A percentile compares a stretch with the other conserved stretches of the same genome.
These are phyloP conservation scores for Raffaelea deltoideospora DNA, from an alignment of 2,329 filamentous ascomycete species.

Conservation along the genomic window DNA sequence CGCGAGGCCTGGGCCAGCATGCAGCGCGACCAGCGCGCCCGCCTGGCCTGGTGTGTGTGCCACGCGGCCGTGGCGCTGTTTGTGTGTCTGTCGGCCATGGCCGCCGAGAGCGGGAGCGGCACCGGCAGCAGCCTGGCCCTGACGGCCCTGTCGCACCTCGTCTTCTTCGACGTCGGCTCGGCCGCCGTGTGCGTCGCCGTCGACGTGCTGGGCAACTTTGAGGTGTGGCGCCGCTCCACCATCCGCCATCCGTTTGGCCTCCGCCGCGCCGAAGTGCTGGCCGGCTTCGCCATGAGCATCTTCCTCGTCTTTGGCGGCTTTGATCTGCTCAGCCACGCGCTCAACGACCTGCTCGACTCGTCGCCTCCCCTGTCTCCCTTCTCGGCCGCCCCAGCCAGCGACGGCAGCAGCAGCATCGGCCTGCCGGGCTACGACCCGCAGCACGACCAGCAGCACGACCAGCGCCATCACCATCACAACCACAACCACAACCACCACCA, in stretches of 20 bases:
- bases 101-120: constrained; percentile 49
- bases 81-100: constrained; percentile 68
- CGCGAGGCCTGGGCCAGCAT: constrained; percentile 81
- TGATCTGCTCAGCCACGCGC: constrained; percentile 83
- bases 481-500: neutral
- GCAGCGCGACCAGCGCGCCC: constrained; percentile 70
- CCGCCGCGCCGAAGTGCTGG: constrained; percentile 82
- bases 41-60: constrained; percentile 79
- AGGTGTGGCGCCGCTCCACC: constrained; percentile 88
- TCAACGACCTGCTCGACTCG: constrained; percentile 77
- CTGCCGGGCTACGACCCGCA: too few species aligned
- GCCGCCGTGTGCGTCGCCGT: constrained; percentile 84
- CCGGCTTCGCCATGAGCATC: constrained; percentile 90
- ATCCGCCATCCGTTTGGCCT: constrained; percentile 89
- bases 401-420: neutral
- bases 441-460: neutral
- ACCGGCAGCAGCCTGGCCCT: too few species aligned
- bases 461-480: constrained; percentile 40
- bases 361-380: neutral
- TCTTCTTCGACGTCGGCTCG: constrained; percentile 90
- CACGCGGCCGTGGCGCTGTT: constrained; percentile 72
- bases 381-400: constrained; percentile 49
- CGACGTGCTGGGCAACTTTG: constrained; percentile 89
- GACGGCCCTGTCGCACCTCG: constrained; percentile 80
- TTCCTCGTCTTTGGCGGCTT: constrained; percentile 96